Evolutionary conservation across 345 rosid species (phyloP), one percentile per base, ranked within the genome.

Genomic region (Eucalyptus melliodora): DNA sequence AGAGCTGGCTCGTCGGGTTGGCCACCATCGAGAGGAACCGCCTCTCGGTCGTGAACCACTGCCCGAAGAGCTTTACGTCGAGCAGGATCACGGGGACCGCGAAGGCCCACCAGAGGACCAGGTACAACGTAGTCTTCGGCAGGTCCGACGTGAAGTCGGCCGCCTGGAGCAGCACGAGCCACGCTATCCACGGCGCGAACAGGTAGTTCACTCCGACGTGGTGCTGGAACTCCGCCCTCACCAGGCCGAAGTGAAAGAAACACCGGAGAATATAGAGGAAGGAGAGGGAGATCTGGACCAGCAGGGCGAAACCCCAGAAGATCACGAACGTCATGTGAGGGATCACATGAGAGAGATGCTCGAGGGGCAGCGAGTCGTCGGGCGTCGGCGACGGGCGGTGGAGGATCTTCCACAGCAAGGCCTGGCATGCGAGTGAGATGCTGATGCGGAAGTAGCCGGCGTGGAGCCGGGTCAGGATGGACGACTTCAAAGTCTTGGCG

Each of bases 391-490:
- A 47, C 30, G 90, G 89, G 17, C 30, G 67, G 30, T 55, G 88
- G 40, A 94, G 83, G 55, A 88, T 89, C 51, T 92, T 94, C 93
- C 93, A 91, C 14, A 93, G 87, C n/a, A 94, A 86, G 30, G 95
- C 95, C 86, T 94, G 94, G 91, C 92, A 67, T 2, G 91, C 91
- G 4, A 92, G 88, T 10, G 94, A 94, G 9, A 93, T 86, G 89
- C 91, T 92, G 50, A 94, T 91, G 87, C 95, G 91, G 50, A 93
- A 94, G 88, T 92, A 93, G 27, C 94, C 94, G 3, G 94, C 94
- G 40, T 94, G 95, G 42, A 92, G 90, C 59, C 90, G 65, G 26
- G 91, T 90, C 82, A 93, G 88, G 86, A 92, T 60, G 50, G 91
- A 69, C 8, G 88, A 90, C 26, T 86, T 47, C 4, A 90, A 51